A percentile compares a stretch with the other conserved stretches of the same genome.
phyloP scores from a whole-genome alignment of 106 monocot genomes.

The Dioscorea zingiberensis region DNA sequence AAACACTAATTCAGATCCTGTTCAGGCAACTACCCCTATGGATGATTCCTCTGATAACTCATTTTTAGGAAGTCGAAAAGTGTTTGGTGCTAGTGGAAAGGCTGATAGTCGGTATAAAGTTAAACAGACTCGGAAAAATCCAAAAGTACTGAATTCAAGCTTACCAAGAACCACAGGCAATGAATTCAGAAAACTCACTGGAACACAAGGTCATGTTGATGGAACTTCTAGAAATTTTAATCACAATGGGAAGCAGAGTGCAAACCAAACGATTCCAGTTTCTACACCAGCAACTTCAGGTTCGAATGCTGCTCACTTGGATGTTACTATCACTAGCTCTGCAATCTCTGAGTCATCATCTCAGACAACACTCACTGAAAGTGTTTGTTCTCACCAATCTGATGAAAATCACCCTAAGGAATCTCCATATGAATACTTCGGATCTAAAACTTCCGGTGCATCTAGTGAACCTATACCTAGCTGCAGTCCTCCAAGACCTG shows the following conservation, averaged over 20 bases:
- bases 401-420: constrained; percentile 6
- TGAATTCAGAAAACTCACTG: not conserved
- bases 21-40: constrained; percentile 9
- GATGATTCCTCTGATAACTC: constrained; percentile 1
- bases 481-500: not conserved
- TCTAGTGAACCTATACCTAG: constrained; percentile 8
- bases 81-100: constrained; percentile 18
- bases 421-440: constrained; percentile 25
- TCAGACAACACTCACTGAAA: constrained; percentile 3
- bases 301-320: not conserved
- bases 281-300: not conserved
- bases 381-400: not conserved
- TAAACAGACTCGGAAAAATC: constrained; percentile 10
- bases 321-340: not conserved
- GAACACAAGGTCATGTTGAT: constrained; percentile 7
- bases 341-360: not conserved
- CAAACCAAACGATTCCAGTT: constrained; percentile 4
- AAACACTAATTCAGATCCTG: constrained; percentile 9
- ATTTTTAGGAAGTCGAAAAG: constrained; percentile 16
- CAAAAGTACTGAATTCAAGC: constrained; percentile 6
- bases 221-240: not conserved
- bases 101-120: constrained; percentile 21
- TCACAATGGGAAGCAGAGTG: not conserved
- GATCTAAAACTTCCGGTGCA: not conserved
- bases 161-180: constrained; percentile 14